These are phyloP conservation scores for Solanum hybrid DNA, from an alignment of 305 asterid species.

Conservation along the genomic window DNA sequence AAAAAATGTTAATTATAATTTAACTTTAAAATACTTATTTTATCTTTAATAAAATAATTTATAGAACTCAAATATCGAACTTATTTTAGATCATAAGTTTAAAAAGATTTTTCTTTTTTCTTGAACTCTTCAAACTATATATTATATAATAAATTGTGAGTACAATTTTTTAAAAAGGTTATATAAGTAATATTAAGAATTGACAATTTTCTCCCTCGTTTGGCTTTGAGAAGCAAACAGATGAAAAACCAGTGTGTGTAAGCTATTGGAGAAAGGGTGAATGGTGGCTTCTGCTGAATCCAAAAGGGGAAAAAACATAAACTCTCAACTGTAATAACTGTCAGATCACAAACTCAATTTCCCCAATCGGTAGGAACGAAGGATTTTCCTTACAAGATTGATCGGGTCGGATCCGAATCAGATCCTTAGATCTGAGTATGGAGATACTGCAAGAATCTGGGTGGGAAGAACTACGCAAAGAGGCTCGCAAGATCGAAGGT, in stretches of 20 bases:
- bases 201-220: background rate
- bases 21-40: too few relatives aligned
- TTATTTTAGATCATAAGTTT: background rate
- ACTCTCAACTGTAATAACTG: background rate
- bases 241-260: background rate
- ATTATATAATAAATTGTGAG: too few relatives aligned
- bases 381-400: background rate
- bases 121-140: too few relatives aligned
- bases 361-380: background rate
- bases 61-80: too few relatives aligned
- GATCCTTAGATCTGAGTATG: slow-evolving; percentile 52
- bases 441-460: slow-evolving; percentile 87
- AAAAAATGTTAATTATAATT: too few relatives aligned
- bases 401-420: slow-evolving; percentile 17
- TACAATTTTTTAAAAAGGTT: background rate
- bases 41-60: too few relatives aligned
- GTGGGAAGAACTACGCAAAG: slow-evolving; percentile 95
- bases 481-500: slow-evolving; percentile 88
- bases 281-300: background rate
- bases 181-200: background rate
- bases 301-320: background rate
- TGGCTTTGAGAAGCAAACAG: background rate
- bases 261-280: background rate
- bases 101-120: background rate
- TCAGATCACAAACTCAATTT: background rate